These are phyloP conservation scores for Candida sphagnicola DNA, from an alignment of 805 yeast genomes.

Conservation along the genomic window DNA sequence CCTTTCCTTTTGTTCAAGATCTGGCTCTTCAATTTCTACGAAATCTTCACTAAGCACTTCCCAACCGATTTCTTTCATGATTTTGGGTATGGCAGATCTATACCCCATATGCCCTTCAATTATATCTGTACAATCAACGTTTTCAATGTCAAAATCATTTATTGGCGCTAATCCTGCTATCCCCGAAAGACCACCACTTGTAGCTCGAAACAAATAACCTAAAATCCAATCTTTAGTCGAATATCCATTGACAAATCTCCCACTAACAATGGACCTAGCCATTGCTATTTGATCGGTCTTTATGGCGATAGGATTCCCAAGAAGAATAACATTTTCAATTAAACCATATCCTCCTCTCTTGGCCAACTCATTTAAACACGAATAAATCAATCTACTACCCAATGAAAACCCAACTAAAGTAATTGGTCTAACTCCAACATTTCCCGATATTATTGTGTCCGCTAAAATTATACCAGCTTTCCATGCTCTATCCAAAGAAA, in stretches of 20 bases:
- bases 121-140: constrained; percentile 77
- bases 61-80: constrained; percentile 67
- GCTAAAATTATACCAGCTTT: constrained; percentile 89
- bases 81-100: constrained; percentile 86
- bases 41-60: constrained; percentile 86
- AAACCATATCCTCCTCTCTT: constrained; percentile 83
- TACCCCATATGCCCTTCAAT: constrained; percentile 98
- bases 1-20: constrained; percentile 79
- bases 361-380: constrained; percentile 84
- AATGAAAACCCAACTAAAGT: constrained; percentile 90
- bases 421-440: constrained; percentile 87
- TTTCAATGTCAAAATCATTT: constrained; percentile 58
- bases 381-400: constrained; percentile 88
- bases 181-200: constrained; percentile 89
- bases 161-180: constrained; percentile 85
- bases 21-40: constrained; percentile 94
- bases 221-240: constrained; percentile 93
- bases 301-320: constrained; percentile 86
- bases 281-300: constrained; percentile 71
- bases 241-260: constrained; percentile 84
- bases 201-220: constrained; percentile 92
- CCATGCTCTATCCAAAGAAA: constrained; percentile 96
- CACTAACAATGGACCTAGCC: constrained; percentile 85
- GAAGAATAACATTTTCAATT: constrained; percentile 79
- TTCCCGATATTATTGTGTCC: constrained; percentile 81